Conservation (phyloP, 2,329 filamentous ascomycete genomes). For the Periconia digitata region DNA sequence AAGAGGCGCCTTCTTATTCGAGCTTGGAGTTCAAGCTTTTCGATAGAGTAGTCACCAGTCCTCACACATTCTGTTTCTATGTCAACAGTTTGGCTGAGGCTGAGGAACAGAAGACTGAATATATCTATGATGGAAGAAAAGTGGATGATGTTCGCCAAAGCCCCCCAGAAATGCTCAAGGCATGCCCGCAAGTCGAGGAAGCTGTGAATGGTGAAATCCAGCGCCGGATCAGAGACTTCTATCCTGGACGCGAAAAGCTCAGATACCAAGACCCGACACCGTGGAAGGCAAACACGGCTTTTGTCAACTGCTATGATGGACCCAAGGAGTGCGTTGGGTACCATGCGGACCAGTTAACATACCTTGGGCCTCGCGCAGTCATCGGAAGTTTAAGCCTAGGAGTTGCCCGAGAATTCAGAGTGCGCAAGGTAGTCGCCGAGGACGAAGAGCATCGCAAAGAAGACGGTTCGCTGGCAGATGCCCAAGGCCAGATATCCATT, state of each 20-base stretch:
- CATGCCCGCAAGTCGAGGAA: slow-evolving; percentile 69
- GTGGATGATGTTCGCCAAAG: slow-evolving; percentile 76
- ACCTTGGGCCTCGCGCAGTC: slow-evolving; percentile 82
- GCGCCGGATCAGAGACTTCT: slow-evolving; percentile 66
- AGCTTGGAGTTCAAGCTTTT: slow-evolving; percentile 81
- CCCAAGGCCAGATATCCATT: slow-evolving; percentile 84
- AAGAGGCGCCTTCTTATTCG: slow-evolving; percentile 71
- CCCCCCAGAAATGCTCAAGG: slow-evolving; percentile 71
- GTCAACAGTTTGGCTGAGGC: slow-evolving; percentile 74
- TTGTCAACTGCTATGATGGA: slow-evolving; percentile 92
- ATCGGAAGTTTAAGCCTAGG: slow-evolving; percentile 91
- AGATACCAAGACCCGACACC: slow-evolving; percentile 70
- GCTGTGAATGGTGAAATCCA: slow-evolving; percentile 79
- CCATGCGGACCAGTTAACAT: slow-evolving; percentile 90
- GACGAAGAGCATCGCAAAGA: slow-evolving; percentile 50
- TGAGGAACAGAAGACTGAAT: slow-evolving; percentile 71
- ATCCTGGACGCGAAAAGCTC: slow-evolving; percentile 72
- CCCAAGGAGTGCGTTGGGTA: slow-evolving; percentile 83
- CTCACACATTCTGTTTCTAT: slow-evolving; percentile 82
- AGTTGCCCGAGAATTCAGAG: slow-evolving; percentile 89
- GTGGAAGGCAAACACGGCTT: slow-evolving; percentile 87
- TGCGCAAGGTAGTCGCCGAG: slow-evolving; percentile 67
- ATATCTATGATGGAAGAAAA: slow-evolving; percentile 79
- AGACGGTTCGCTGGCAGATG: slow-evolving; percentile 53
- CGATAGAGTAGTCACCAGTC: slow-evolving; percentile 80